Conservation (phyloP, 176 grass and related monocot genomes). For the Microstegium vimineum region DNA sequence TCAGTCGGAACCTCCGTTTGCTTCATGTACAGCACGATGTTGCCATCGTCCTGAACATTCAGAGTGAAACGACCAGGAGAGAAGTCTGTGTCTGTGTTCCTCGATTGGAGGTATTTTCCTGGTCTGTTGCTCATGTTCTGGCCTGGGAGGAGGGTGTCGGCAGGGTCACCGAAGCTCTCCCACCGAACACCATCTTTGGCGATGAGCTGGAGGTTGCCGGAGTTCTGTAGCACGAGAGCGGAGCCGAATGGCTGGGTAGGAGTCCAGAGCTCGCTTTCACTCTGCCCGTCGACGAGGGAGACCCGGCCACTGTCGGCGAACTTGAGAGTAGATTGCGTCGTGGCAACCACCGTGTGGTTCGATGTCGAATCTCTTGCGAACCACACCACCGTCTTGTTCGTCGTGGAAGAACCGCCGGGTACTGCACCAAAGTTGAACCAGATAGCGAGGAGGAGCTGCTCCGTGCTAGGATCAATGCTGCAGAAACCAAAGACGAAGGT, state of each 20-base stretch:
- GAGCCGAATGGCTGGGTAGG: background rate
- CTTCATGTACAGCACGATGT: background rate
- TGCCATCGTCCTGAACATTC: background rate
- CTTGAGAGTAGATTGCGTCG: background rate
- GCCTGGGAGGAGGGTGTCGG: conserved; percentile 15
- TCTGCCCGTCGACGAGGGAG: background rate
- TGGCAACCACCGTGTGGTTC: background rate
- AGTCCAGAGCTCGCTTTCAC: background rate
- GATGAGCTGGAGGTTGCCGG: conserved; percentile 18
- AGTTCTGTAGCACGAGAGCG: background rate
- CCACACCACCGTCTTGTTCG: background rate
- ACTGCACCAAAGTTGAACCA: background rate
- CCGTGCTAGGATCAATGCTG: background rate
- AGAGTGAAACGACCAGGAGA: background rate
- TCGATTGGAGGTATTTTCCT: background rate
- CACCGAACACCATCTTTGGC: background rate
- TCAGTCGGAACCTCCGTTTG: background rate
- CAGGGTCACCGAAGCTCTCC: conserved; percentile 16
- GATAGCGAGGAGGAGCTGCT: background rate
- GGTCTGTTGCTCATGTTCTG: background rate
- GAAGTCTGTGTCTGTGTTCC: background rate
- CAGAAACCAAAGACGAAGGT: background rate
- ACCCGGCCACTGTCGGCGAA: background rate
- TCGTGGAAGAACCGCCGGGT: too few species aligned
- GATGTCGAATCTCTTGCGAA: background rate